These are phyloP conservation scores for Lathyrus tuberosus DNA, from an alignment of 306 rosid genomes.

Conservation along the genomic window DNA sequence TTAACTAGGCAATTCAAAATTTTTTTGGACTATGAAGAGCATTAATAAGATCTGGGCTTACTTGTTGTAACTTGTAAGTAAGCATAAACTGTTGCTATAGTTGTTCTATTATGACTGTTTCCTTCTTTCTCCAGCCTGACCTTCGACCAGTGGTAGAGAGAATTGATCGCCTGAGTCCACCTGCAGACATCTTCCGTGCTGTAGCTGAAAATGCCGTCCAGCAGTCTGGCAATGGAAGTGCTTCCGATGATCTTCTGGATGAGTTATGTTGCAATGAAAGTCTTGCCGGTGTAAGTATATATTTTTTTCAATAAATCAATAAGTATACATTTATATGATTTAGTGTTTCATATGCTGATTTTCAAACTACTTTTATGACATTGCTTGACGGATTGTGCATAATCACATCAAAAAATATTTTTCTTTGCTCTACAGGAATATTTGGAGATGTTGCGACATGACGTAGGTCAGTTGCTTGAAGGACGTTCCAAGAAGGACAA, in stretches of 20 bases:
- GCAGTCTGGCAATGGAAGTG: slow-evolving; percentile 54
- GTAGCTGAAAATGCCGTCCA: slow-evolving; percentile 70
- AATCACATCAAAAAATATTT: neutral
- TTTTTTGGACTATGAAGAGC: slow-evolving; percentile 3
- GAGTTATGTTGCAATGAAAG: slow-evolving; percentile 72
- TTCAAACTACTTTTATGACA: slow-evolving; percentile 4
- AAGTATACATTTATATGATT: slow-evolving; percentile 28
- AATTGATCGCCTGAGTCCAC: slow-evolving; percentile 56
- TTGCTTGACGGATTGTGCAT: slow-evolving; percentile 16
- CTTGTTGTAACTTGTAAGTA: slow-evolving; percentile 3
- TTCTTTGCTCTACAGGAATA: slow-evolving; percentile 67
- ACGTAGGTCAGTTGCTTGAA: slow-evolving; percentile 50
- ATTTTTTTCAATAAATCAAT: slow-evolving; percentile 1
- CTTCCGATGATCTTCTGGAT: slow-evolving; percentile 57
- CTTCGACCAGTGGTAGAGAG: slow-evolving; percentile 61
- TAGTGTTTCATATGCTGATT: slow-evolving; percentile 9
- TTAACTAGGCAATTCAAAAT: neutral
- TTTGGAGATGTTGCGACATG: slow-evolving; percentile 60
- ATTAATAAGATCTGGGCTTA: neutral
- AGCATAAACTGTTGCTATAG: slow-evolving; percentile 14
- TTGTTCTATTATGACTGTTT: slow-evolving; percentile 12
- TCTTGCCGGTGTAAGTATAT: slow-evolving; percentile 62
- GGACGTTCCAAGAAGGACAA: slow-evolving; percentile 49
- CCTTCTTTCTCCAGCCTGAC: slow-evolving; percentile 52
- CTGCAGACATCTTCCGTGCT: slow-evolving; percentile 66